Evolutionary conservation across 176 grass and related monocot species (phyloP), one percentile per base, ranked within the genome.

Genomic region (Metroxylon sagu): DNA sequence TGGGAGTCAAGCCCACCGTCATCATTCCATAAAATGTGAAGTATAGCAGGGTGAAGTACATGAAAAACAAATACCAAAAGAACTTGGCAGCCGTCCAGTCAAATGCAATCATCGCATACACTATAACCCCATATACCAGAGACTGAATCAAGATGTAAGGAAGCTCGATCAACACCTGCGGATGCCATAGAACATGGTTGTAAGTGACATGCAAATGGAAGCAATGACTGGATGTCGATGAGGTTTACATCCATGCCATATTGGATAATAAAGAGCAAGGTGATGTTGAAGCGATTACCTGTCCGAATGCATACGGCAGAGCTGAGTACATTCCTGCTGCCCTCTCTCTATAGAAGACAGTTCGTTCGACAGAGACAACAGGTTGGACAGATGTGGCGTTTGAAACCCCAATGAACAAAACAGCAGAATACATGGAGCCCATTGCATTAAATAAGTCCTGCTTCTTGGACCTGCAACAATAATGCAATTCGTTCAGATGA

Each of bases 11-110:
- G 50, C 80, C 89, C 15, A 94, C 80, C 14, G 85, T 48, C 89
- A 94, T 94, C 89, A 94, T 94, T 50, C 84, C 89, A 10, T 88
- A 94, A 51, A 88, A 87, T 21, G 89, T 94, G 80, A 77, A 87
- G 71, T 94, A 94, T 2, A 82, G 57, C 50, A 94, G 68, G 35
- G 89, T 94, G 83, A 88, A 94, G 64, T 84, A 94, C 83, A 87
- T 87, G 66, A 94, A 86, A 71, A 89, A 95, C 51, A 85, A 19
- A 54, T 83, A 95, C 89, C 85, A 95, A 58, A 95, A 88, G 66
- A 89, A 89, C 31, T 95, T 95, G 29, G 67, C 79, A 19, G 29
- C 82, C 6, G 89, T 89, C 89, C 89, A 95, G 61, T 95, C 79
- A 16, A 89, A 95, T 4, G 79, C 82, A 61, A 85, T 83, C 89